Evolutionary conservation across 306 rosid genomes (phyloP).

Genomic region (Hippophae rhamnoides): DNA sequence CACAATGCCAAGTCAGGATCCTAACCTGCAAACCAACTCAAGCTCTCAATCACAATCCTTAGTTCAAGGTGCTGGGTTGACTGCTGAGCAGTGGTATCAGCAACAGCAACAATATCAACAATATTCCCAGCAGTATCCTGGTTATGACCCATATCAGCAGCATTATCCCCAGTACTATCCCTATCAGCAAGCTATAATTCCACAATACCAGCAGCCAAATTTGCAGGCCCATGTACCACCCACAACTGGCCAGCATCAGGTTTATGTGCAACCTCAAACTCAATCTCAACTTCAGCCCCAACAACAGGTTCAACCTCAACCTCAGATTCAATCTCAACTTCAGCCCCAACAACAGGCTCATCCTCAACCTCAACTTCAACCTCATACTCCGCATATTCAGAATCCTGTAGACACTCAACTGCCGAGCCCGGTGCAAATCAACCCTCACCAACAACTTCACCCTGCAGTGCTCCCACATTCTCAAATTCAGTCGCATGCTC

Average conservation of each 20-base stretch:
- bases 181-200: slow-evolving; percentile 56
- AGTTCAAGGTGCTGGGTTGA: slow-evolving; percentile 42
- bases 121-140: slow-evolving; percentile 85
- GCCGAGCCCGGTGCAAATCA: slow-evolving; percentile 56
- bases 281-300: slow-evolving; percentile 35
- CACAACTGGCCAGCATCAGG: slow-evolving; percentile 28
- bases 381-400: too few relatives aligned
- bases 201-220: slow-evolving; percentile 47
- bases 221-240: slow-evolving; percentile 37
- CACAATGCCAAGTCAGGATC: slow-evolving; percentile 50
- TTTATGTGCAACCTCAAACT: slow-evolving; percentile 21
- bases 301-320: slow-evolving; percentile 30
- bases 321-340: slow-evolving; percentile 28
- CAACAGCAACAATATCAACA: slow-evolving; percentile 84
- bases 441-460: slow-evolving; percentile 51
- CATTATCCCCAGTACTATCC: slow-evolving; percentile 83
- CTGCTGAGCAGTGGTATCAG: slow-evolving; percentile 85
- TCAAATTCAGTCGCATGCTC: slow-evolving; percentile 40
- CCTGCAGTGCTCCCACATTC: slow-evolving; percentile 42
- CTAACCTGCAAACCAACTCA: slow-evolving; percentile 39
- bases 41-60: slow-evolving; percentile 53
- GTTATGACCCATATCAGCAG: slow-evolving; percentile 82
- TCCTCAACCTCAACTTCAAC: slow-evolving; percentile 1
- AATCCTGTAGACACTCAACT: slow-evolving; percentile 1
- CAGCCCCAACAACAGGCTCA: slow-evolving; percentile 12